Evolutionary conservation across 805 yeast species (phyloP), one percentile per base, ranked within the genome.

Genomic region (Yarrowia alimentaria): DNA sequence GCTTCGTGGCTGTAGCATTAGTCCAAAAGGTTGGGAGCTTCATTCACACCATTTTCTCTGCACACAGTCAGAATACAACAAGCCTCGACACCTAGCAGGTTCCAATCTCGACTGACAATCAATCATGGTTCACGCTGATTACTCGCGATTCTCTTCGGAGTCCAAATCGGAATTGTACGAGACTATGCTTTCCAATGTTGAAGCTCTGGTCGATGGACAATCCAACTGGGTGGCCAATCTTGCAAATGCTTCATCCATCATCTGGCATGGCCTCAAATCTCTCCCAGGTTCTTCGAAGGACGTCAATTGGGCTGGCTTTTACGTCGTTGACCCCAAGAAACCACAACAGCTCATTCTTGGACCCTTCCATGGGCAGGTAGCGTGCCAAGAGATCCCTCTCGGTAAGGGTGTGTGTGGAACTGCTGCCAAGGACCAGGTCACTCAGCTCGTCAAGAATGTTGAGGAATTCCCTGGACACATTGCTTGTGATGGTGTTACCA

Each of bases 321-420:
- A 91, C 60, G 78, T 85, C 1, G 57, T 72, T 13, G 74, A 78
- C 50, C 64, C 70, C 3, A 60, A 63, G 10, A 64, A 61, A 19
- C 40, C 58, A 1, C 38, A 63, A 1, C 79, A 75, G 60, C 70
- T 93, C 47, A 73, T 86, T 17, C 70, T 91, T 29, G 99, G 94
- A 0, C 99, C 99, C 11, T 91, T 91, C 66, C 95, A 87, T 66
- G 99, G 99, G 4, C 88, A 88, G 65, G 97, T 91, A 3, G 98
- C 98, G 0, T 91, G 99, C 61, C 98, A 93, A 66, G 68, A 69
- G 20, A 93, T 91, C 53, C 61, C 69, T 52, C 69, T 83, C 47
- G 96, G 96, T 4, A 74, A 69, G 53, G 99, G 99, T 11, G 98
- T 91, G 0, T 93, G 98, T 68, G 98, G 99, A 5, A 69, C 78